Base-by-base conservation (phyloP, 208 protist species). In the Borovskyia barvae region DNA sequence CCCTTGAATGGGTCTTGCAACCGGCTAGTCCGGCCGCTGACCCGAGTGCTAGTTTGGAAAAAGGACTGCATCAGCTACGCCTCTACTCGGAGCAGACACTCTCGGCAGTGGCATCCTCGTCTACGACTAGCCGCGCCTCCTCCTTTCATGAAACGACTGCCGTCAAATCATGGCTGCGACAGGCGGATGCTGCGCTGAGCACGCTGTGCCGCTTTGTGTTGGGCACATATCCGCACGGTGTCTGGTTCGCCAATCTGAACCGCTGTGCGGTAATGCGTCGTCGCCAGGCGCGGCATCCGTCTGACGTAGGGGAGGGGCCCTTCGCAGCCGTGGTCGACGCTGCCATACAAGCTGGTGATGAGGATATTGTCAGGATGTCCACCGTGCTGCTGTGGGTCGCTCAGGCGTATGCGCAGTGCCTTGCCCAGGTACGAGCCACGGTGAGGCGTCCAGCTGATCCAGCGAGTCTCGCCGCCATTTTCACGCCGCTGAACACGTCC, bases 401-500 rank as follows among this genome's bases (percentile, higher is more conserved):
- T 7, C 62, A 71, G 41, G 70, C 70, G 0, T 48, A 76, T 53
- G 54, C 49, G 3, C 17, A 55, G 8, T 71, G 56, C 19, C 70
- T 76, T 12, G 42, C 64, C 1, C 32, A 45, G 3, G 49, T 77
- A 37, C 71, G 63, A 24, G 14, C 53, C 2, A 65, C 64, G 7
- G 35, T 35, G n/a, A 17, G 19, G 7, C 56, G 55, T 9, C 71
- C 71, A 30, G 26, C 35, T 5, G 59, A 62, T 14, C 3, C 42
- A 1, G 20, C 15, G 11, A 41, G 19, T 14, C 41, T 59, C 7
- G 48, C 22, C 15, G 12, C 29, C 5, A 8, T 77, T n/a, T 78
- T 78, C 33, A 28, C 66, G n/a, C 60, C 72, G 7, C 48, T 78
- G 8, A 73, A 69, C 55, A 39, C 24, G 15, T 43, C 72, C n/a